Percentiles rank a stretch among this genome's conserved stretches.
These are phyloP conservation scores for Nadsonia starkeyi-henricii DNA, from an alignment of 1,139 yeast genomes.

Conservation along the genomic window DNA sequence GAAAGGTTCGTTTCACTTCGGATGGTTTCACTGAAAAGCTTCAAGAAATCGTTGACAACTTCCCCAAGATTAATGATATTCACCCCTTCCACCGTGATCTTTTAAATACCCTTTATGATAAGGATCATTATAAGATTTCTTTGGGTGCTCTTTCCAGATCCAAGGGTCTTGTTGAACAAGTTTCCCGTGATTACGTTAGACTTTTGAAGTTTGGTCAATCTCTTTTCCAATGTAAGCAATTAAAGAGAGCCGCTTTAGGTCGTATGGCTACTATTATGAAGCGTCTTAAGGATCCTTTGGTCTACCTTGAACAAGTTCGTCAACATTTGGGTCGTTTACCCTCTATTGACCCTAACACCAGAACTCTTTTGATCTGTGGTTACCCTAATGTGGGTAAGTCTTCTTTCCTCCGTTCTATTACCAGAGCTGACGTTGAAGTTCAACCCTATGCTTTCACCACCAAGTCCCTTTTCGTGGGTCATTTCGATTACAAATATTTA, in stretches of 20 bases:
- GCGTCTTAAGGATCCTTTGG: slow-evolving; percentile 85
- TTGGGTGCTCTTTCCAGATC: slow-evolving; percentile 91
- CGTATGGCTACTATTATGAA: slow-evolving; percentile 97
- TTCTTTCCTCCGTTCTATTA: slow-evolving; percentile 79
- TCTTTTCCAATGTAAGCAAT: slow-evolving; percentile 93
- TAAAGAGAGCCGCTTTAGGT: slow-evolving; percentile 96
- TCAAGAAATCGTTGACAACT: slow-evolving; percentile 68
- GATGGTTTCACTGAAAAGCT: slow-evolving; percentile 93
- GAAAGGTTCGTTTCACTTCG: slow-evolving; percentile 89
- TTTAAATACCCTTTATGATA: slow-evolving; percentile 94
- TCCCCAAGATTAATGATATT: slow-evolving; percentile 93
- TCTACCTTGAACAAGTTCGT: slow-evolving; percentile 93
- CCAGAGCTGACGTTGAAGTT: slow-evolving; percentile 97
- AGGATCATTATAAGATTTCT: slow-evolving; percentile 96
- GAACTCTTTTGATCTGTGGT: slow-evolving; percentile 94
- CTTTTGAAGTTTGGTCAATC: slow-evolving; percentile 94
- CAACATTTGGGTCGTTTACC: slow-evolving; percentile 98
- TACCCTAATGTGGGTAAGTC: slow-evolving; percentile 99
- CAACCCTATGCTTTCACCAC: slow-evolving; percentile 99
- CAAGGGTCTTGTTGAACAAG: slow-evolving; percentile 87
- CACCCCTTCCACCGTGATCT: slow-evolving; percentile 98
- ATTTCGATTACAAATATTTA: slow-evolving; percentile 91
- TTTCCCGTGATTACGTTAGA: slow-evolving; percentile 86
- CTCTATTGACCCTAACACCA: slow-evolving; percentile 93
- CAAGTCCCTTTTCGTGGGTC: slow-evolving; percentile 88